A percentile compares a stretch with the other conserved stretches of the same genome.
Conservation (phyloP, 78 protist genomes). For the slime mould (Dictyostelium discoideum) region DNA sequence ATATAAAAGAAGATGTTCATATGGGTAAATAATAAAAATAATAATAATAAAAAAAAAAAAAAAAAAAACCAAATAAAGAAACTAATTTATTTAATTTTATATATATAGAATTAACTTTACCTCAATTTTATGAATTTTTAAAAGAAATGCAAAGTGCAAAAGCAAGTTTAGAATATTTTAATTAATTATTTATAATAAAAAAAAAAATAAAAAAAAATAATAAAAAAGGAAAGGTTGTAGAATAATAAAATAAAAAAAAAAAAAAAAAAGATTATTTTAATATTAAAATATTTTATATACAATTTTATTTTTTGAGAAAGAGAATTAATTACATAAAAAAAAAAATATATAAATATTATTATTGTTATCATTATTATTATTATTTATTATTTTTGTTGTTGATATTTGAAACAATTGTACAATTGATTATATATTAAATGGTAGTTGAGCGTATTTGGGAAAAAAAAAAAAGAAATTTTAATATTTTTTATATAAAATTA, state of each 20-base stretch:
- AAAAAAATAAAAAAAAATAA: not conserved
- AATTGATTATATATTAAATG: too few relatives aligned
- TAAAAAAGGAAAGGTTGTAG: not conserved
- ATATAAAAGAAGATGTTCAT: constrained; percentile 72
- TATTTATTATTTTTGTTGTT: too few relatives aligned
- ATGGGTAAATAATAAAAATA: constrained; percentile 55
- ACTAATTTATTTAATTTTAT: not conserved
- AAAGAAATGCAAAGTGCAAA: constrained; percentile 84
- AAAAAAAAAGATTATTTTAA: not conserved
- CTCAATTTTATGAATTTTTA: constrained; percentile 81
- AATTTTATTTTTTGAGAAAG: not conserved
- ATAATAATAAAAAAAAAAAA: not conserved
- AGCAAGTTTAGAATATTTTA: constrained; percentile 78
- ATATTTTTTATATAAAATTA: too few relatives aligned
- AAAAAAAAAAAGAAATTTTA: too few relatives aligned
- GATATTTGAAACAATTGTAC: too few relatives aligned
- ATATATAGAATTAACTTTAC: constrained; percentile 68
- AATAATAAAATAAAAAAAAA: not conserved
- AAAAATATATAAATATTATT: not conserved
- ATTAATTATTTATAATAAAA: not conserved
- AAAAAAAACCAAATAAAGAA: not conserved
- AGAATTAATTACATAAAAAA: not conserved
- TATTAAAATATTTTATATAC: not conserved
- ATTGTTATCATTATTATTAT: too few relatives aligned
- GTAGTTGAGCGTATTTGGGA: not conserved